phyloP scores from a whole-genome alignment of 2,329 filamentous ascomycete genomes.

The Colletotrichum plurivorum region DNA sequence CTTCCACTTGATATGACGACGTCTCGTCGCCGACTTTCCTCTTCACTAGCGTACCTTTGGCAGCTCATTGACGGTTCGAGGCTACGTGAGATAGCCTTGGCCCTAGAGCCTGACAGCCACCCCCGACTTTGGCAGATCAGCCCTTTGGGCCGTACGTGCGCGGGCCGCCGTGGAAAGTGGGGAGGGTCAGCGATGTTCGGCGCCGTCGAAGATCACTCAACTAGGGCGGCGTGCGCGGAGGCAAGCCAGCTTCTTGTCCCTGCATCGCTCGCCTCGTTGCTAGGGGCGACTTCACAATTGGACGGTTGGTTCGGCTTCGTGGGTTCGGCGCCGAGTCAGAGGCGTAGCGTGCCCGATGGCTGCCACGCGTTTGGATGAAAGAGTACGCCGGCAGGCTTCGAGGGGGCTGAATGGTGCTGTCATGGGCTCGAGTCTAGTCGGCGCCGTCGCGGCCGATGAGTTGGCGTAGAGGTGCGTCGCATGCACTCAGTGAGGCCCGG shows the following conservation, averaged over 20 bases:
- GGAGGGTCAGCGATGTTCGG: not conserved
- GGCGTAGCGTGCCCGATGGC: constrained; percentile 1
- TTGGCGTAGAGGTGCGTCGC: not conserved
- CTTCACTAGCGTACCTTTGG: not conserved
- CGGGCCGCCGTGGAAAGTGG: constrained; percentile 2
- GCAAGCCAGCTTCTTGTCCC: not conserved
- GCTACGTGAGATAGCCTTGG: too few relatives aligned
- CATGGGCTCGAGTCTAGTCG: not conserved
- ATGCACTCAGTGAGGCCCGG: not conserved
- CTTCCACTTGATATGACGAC: not conserved
- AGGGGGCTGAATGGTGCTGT: not conserved
- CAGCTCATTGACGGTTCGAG: too few relatives aligned
- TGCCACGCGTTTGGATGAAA: constrained; percentile 8
- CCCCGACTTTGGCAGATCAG: too few relatives aligned
- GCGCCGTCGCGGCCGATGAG: not conserved
- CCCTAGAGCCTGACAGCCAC: too few relatives aligned
- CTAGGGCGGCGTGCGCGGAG: not conserved
- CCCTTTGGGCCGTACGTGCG: not conserved
- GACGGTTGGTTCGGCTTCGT: not conserved
- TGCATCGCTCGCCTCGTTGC: not conserved
- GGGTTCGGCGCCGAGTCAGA: not conserved
- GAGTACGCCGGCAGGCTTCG: not conserved
- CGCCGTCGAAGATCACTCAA: constrained; percentile 10
- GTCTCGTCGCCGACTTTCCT: not conserved
- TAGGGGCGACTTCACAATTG: not conserved